Percentiles rank a stretch among this genome's conserved stretches.
Conservation (phyloP, 2,329 filamentous ascomycete species). For the Ceratocystis variospora region DNA sequence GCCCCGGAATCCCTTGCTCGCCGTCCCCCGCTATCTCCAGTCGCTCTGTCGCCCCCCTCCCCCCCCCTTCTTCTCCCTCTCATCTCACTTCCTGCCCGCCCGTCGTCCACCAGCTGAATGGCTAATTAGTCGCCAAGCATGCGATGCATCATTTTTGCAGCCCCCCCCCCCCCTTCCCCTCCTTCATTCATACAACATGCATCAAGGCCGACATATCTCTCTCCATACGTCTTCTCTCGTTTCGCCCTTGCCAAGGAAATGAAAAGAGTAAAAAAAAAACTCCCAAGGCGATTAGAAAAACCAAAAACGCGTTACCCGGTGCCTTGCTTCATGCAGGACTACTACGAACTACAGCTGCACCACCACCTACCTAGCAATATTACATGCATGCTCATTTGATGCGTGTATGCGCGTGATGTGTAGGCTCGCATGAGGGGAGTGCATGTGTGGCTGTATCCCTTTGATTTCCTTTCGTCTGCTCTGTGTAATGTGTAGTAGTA, state of each 20-base stretch:
- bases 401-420: not conserved
- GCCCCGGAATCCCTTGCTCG: not conserved
- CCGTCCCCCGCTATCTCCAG: not conserved
- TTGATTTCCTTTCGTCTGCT: not conserved
- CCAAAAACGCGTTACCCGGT: not conserved
- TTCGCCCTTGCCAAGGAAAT: not conserved
- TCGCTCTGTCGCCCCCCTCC: no score
- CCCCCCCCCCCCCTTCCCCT: not conserved
- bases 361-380: not conserved
- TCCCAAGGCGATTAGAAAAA: not conserved
- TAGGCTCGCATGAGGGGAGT: not conserved
- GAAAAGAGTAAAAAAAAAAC: not conserved
- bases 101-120: not conserved
- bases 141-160: not conserved
- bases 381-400: not conserved
- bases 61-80: not conserved
- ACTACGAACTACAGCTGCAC: conserved; percentile 2
- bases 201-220: not conserved
- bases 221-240: not conserved
- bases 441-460: not conserved
- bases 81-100: not conserved
- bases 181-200: not conserved
- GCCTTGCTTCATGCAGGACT: conserved; percentile 1
- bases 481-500: not conserved
- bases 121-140: not conserved